Conservation (phyloP, 345 rosid genomes). For the Brassica nigra region DNA sequence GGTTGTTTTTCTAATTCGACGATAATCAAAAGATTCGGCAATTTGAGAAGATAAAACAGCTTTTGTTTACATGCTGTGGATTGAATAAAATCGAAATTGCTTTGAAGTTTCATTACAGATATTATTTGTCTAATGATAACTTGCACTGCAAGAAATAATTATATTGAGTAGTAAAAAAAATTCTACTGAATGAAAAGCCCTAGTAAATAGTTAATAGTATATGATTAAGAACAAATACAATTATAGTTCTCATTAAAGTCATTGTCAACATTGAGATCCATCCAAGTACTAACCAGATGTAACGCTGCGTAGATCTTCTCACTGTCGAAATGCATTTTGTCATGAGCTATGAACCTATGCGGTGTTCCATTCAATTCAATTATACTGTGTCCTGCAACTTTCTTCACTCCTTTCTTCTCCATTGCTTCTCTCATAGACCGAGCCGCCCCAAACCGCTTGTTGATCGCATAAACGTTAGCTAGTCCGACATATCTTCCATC, state of each 20-base stretch:
- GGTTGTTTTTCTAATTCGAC: background rate
- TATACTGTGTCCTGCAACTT: constrained; percentile 68
- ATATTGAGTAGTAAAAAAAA: background rate
- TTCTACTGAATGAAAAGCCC: background rate
- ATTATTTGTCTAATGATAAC: background rate
- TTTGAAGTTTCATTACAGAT: background rate
- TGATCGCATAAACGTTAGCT: constrained; percentile 63
- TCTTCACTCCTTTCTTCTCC: constrained; percentile 84
- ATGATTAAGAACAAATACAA: background rate
- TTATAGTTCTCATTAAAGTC: background rate
- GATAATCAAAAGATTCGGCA: background rate
- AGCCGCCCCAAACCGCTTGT: constrained; percentile 64
- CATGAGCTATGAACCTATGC: constrained; percentile 73
- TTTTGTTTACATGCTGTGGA: background rate
- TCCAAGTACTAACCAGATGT: constrained; percentile 48
- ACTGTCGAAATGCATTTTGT: constrained; percentile 52
- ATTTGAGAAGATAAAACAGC: background rate
- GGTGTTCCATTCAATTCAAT: constrained; percentile 52
- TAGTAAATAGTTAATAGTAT: too few species aligned
- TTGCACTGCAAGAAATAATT: background rate
- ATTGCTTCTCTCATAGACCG: constrained; percentile 62
- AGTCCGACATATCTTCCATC: constrained; percentile 76
- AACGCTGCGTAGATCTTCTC: constrained; percentile 51
- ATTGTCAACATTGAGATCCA: constrained; percentile 43
- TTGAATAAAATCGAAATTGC: background rate